phyloP scores from a whole-genome alignment of 495 filamentous ascomycete genomes.

The Penicillium crystallinum region DNA sequence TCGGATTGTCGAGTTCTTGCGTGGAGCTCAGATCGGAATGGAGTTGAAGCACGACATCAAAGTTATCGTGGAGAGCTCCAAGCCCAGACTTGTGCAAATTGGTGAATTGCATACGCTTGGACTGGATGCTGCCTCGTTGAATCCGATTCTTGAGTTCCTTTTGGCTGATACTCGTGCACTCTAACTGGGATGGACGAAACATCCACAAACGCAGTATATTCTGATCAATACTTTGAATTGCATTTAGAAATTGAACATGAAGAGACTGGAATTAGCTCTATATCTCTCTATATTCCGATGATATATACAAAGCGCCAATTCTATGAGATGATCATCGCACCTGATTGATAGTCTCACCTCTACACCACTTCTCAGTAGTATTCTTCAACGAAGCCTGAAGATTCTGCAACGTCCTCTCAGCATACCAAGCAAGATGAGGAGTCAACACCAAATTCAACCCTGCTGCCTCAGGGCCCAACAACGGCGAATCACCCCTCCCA shows the following conservation, averaged over 20 bases:
- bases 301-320: not conserved
- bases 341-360: conserved; percentile 10
- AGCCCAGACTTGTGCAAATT: conserved; percentile 21
- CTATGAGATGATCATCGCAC: not conserved
- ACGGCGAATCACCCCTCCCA: conserved; percentile 17
- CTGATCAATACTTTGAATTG: too few relatives aligned
- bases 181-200: not conserved
- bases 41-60: conserved; percentile 37
- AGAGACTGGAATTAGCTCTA: not conserved
- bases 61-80: conserved; percentile 19
- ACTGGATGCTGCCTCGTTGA: conserved; percentile 28
- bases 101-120: conserved; percentile 27
- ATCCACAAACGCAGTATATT: too few relatives aligned
- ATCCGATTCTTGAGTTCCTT: conserved; percentile 41
- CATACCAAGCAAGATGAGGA: conserved; percentile 42
- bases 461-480: conserved; percentile 10
- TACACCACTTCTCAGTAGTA: conserved; percentile 20
- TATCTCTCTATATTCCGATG: not conserved
- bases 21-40: conserved; percentile 32
- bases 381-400: conserved; percentile 23
- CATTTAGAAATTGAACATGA: too few relatives aligned
- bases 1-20: conserved; percentile 31
- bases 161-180: conserved; percentile 29
- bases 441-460: conserved; percentile 32
- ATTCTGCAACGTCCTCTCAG: conserved; percentile 32